phyloP scores from a whole-genome alignment of 495 filamentous ascomycete genomes.

The Bryoglossum gracile region DNA sequence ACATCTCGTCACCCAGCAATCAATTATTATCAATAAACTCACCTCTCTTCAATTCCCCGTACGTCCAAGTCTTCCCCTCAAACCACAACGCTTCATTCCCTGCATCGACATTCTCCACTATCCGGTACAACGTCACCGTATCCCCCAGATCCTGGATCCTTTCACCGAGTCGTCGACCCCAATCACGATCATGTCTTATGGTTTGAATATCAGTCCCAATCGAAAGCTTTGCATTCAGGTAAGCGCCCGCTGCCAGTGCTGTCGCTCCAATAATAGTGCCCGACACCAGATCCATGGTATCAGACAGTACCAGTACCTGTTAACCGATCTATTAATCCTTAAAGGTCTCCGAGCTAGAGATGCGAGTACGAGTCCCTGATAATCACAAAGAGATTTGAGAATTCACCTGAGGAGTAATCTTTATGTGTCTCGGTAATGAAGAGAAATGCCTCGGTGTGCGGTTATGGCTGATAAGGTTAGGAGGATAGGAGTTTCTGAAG shows the following conservation, averaged over 20 bases:
- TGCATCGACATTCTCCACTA: slow-evolving; percentile 36
- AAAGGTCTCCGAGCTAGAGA: too few species aligned
- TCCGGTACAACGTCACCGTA: slow-evolving; percentile 36
- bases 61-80: slow-evolving; percentile 44
- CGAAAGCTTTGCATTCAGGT: slow-evolving; percentile 42
- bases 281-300: slow-evolving; percentile 28
- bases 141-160: slow-evolving; percentile 38
- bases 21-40: slow-evolving; percentile 17
- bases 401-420: too few species aligned
- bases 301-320: not conserved
- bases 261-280: slow-evolving; percentile 33
- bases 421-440: too few species aligned
- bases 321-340: too few species aligned
- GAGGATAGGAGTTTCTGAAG: too few species aligned
- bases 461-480: too few species aligned
- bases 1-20: too few species aligned
- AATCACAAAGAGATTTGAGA: too few species aligned
- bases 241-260: slow-evolving; percentile 37
- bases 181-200: slow-evolving; percentile 31
- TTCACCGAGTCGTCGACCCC: slow-evolving; percentile 29
- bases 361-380: too few species aligned
- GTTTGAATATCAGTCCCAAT: slow-evolving; percentile 37
- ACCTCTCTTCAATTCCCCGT: slow-evolving; percentile 42
- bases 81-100: slow-evolving; percentile 41
- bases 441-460: too few species aligned